Conservation (phyloP, 805 yeast species). For the Wickerhamomyces silvicola region DNA sequence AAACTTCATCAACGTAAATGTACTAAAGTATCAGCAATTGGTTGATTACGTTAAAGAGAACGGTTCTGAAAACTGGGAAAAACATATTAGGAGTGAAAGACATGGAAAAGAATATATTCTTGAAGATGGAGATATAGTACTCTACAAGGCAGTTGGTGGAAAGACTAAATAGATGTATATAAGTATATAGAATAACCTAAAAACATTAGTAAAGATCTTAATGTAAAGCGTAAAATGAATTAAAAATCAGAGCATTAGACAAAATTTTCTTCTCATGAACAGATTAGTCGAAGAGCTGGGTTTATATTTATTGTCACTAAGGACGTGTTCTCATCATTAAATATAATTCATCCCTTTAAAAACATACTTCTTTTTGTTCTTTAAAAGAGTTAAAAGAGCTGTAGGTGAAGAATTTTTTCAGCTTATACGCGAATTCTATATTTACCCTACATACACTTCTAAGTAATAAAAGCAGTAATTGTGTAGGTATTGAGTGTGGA, state of each 20-base stretch:
- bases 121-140: constrained; percentile 78
- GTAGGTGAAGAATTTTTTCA: no score
- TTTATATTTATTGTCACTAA: constrained; percentile 12
- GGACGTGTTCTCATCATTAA: constrained; percentile 17
- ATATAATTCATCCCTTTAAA: not conserved
- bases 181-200: constrained; percentile 2
- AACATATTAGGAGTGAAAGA: constrained; percentile 25
- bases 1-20: constrained; percentile 75
- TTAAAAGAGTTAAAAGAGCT: no score
- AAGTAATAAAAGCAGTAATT: no score
- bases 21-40: constrained; percentile 61
- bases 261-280: constrained; percentile 22
- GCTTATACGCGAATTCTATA: no score
- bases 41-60: constrained; percentile 12
- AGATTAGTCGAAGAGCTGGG: constrained; percentile 27
- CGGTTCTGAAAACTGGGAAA: constrained; percentile 26
- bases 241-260: constrained; percentile 22
- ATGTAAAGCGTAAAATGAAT: not conserved
- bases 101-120: constrained; percentile 75
- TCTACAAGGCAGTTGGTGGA: constrained; percentile 68
- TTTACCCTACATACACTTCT: no score
- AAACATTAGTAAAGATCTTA: not conserved
- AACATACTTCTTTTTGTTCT: not conserved
- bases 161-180: constrained; percentile 28
- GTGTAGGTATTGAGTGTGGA: no score